These are phyloP conservation scores for Ogataea thermomethanolica DNA, from an alignment of 805 yeast genomes.

Conservation along the genomic window DNA sequence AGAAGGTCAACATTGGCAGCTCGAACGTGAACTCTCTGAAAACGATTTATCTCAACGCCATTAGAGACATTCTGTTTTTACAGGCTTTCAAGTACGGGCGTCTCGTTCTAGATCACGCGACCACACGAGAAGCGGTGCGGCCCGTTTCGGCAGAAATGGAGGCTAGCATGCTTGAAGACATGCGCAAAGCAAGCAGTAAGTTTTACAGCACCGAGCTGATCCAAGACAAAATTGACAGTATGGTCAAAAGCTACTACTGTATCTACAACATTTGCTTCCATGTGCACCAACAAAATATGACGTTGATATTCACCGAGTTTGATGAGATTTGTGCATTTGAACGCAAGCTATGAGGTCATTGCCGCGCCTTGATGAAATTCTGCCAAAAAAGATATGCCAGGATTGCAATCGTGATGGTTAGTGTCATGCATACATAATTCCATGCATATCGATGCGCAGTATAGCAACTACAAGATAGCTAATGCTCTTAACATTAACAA, in stretches of 20 bases:
- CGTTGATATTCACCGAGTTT: constrained; percentile 10
- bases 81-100: constrained; percentile 9
- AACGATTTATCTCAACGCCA: constrained; percentile 18
- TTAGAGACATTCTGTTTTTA: constrained; percentile 11
- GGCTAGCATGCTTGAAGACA: constrained; percentile 4
- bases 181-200: constrained; percentile 10
- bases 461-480: not conserved
- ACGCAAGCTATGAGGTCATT: not conserved
- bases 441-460: constrained; percentile 1
- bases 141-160: constrained; percentile 1
- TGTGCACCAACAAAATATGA: constrained; percentile 12
- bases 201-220: constrained; percentile 15
- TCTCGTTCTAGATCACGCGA: not conserved
- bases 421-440: not conserved
- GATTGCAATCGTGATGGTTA: no score
- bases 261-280: constrained; percentile 18
- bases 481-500: not conserved
- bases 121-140: constrained; percentile 1
- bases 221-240: constrained; percentile 5
- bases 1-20: constrained; percentile 19
- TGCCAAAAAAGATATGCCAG: no score
- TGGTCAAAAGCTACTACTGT: constrained; percentile 15
- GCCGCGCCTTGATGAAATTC: no score
- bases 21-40: constrained; percentile 15
- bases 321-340: constrained; percentile 14